These are phyloP conservation scores for Oryza punctata DNA, from an alignment of 176 grass and related monocot genomes.

Conservation along the genomic window DNA sequence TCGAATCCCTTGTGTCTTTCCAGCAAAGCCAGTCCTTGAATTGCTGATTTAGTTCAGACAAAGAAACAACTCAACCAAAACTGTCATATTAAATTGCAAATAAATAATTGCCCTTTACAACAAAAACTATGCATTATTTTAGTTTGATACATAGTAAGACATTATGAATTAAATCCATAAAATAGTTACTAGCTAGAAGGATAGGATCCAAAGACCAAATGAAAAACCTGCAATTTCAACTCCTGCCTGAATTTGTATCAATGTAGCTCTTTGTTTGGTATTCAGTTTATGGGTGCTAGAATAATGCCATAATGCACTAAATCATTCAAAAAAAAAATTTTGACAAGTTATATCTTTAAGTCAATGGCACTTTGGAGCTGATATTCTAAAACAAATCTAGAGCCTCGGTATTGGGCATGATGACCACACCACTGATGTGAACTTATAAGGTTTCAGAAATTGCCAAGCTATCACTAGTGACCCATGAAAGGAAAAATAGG, in stretches of 20 bases:
- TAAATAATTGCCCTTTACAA: not conserved
- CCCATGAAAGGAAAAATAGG: not conserved
- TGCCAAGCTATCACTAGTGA: not conserved
- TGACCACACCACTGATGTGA: not conserved
- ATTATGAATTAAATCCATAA: slow-evolving; percentile 2
- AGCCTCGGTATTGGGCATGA: not conserved
- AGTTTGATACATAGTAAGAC: not conserved
- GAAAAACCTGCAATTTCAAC: not conserved
- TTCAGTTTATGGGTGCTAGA: not conserved
- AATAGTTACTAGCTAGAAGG: slow-evolving; percentile 20
- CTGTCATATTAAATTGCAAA: not conserved
- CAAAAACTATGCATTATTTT: not conserved
- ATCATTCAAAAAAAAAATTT: not conserved
- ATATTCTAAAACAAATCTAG: not conserved
- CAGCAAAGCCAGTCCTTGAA: slow-evolving; percentile 65
- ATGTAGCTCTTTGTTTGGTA: not conserved
- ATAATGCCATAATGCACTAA: not conserved
- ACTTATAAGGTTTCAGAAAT: not conserved
- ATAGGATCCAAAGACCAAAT: not conserved
- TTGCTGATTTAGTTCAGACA: slow-evolving; percentile 57
- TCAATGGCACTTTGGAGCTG: not conserved
- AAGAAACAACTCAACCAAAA: not conserved
- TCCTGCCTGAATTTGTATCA: not conserved
- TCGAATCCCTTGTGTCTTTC: slow-evolving; percentile 46
- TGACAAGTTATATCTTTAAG: not conserved